Conservation (phyloP, 2,329 filamentous ascomycete genomes). For the Fusarium neocosmosporiellum region DNA sequence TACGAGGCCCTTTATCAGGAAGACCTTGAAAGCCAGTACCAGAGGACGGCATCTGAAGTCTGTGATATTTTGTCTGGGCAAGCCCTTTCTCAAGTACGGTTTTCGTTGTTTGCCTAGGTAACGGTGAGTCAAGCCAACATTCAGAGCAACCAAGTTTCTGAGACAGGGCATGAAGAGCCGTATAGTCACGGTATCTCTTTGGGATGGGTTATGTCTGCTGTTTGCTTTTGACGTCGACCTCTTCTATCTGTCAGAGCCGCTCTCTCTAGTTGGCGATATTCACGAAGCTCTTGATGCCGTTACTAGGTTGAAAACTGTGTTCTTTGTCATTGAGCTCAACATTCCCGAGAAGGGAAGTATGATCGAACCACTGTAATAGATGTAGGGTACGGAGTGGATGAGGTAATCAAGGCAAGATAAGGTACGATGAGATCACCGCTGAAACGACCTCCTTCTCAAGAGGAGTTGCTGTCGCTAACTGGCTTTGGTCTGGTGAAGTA, state of each 20-base stretch:
- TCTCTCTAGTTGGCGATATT: background rate
- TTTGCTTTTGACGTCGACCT: no score
- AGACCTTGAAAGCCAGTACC: background rate
- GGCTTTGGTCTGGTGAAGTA: background rate
- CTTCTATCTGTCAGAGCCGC: background rate
- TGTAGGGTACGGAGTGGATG: no score
- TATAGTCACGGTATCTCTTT: no score
- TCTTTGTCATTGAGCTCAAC: background rate
- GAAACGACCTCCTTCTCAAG: background rate
- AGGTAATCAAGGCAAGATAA: no score
- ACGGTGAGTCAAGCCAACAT: background rate
- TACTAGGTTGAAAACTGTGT: background rate
- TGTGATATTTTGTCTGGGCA: background rate
- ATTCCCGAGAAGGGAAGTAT: accelerated
- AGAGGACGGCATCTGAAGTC: background rate
- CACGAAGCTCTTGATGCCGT: background rate
- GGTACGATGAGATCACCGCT: no score
- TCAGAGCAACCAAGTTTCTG: background rate
- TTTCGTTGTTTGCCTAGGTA: background rate
- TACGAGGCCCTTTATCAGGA: background rate
- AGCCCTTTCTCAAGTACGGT: background rate
- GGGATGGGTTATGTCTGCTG: background rate
- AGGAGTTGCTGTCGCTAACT: background rate
- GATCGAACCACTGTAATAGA: no score
- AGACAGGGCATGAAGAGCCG: accelerated